Base-by-base conservation (phyloP, 2,329 filamentous ascomycete genomes). In the Diaporthe nobilis region DNA sequence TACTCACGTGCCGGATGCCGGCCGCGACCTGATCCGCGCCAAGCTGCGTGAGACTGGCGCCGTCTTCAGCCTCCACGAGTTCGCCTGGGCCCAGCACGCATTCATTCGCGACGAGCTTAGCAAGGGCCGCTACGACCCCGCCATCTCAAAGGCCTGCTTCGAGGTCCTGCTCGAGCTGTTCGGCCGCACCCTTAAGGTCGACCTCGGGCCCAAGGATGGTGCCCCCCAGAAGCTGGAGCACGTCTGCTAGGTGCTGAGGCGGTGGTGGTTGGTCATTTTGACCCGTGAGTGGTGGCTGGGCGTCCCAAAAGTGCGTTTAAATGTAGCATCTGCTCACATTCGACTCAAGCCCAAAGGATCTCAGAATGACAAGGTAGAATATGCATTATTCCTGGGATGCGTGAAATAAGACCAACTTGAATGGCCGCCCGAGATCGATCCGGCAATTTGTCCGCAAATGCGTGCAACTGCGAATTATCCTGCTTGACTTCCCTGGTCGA, bases 61-160 rank as follows among this genome's bases (percentile, higher is more conserved):
- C 7, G 88, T 90, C 13, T 96, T 96, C 81, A 93, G 91, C 81
- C 98, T 95, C 83, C 95, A 97, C 85, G 96, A 98, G 86, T 92
- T 94, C 78, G 94, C 95, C n/a, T 96, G 95, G 92, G 95, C 96
- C 4, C 96, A 98, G 84, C 96, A 98, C 86, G 96, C 96, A 7
- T 98, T 98, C 82, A 97, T 98, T 83, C 90, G 96, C 25, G 96
- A 98, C 81, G 96, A 98, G 86, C 87, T 97, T 76, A 95, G 94
- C 84, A 98, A 98, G 86, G 96, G 95, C n/a, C 90, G 96, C 37
- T 98, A 98, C 81, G 96, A 98, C 82, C 94, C 96, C 0, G 95
- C 94, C 28, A 89, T 98, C 75, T 92, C 92, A 5, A 96, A 95
- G 82, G 90, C 96, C 49, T 98, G 96, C 86, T 98, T 98, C 82